phyloP scores from a whole-genome alignment of 2,329 filamentous ascomycete species.

The Tolypocladium tundrense region DNA sequence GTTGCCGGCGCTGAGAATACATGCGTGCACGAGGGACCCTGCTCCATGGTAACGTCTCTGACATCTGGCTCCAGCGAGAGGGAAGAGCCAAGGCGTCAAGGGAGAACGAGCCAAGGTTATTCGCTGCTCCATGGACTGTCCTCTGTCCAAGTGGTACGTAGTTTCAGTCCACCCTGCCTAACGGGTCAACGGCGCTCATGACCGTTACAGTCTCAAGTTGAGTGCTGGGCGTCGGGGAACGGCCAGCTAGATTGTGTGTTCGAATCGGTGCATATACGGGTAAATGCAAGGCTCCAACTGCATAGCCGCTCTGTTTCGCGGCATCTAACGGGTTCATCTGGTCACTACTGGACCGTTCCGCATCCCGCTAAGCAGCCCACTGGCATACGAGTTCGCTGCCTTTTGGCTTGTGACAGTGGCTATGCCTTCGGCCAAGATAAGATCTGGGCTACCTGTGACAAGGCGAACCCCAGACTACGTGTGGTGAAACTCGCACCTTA shows the following conservation, averaged over 20 bases:
- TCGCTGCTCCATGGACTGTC: background rate
- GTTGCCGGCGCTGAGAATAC: background rate
- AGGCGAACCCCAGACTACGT: background rate
- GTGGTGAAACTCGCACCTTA: background rate
- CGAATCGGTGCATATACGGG: background rate
- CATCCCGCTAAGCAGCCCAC: background rate
- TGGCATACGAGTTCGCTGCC: too few species aligned
- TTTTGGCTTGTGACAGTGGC: background rate
- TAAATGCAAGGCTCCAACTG: background rate
- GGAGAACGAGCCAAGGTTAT: background rate
- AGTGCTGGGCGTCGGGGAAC: background rate
- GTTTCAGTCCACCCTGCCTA: too few species aligned
- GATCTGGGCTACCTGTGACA: too few species aligned
- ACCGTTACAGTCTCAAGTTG: background rate
- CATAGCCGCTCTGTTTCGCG: background rate
- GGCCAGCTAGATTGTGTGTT: background rate
- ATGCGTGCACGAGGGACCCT: background rate
- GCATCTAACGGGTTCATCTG: background rate
- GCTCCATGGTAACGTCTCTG: background rate
- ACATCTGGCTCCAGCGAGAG: background rate
- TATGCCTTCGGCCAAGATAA: background rate
- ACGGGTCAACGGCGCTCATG: too few species aligned
- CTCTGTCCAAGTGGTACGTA: background rate
- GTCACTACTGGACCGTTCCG: background rate
- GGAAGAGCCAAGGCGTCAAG: background rate